These are phyloP conservation scores for Apiotrichum veenhuisii DNA, from an alignment of 1,284 basidiomycete species.

Conservation along the genomic window DNA sequence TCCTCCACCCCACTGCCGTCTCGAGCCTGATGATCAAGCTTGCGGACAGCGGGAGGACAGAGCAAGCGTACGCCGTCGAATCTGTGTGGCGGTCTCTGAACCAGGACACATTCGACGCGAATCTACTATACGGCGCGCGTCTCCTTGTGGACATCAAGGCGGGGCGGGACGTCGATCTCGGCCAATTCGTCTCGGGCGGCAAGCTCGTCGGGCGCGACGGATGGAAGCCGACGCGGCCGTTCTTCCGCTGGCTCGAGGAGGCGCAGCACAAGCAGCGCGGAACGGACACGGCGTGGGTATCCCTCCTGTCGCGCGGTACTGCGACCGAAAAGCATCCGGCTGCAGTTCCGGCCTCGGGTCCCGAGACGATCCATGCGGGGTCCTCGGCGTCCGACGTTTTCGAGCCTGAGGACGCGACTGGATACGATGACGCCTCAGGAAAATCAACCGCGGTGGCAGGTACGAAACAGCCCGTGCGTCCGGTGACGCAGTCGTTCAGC, in stretches of 20 bases:
- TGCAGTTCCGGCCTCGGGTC: not conserved
- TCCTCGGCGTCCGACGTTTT: not conserved
- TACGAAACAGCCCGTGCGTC: constrained; percentile 3
- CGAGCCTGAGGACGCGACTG: not conserved
- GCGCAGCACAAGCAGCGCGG: not conserved
- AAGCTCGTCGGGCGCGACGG: constrained; percentile 1
- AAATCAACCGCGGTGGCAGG: not conserved
- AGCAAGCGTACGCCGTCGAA: constrained; percentile 28
- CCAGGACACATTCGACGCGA: not conserved
- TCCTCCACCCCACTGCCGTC: constrained; percentile 24
- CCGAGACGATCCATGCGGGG: not conserved
- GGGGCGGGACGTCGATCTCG: not conserved
- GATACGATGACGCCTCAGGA: too few species aligned
- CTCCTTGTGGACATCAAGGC: constrained; percentile 27
- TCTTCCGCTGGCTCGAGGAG: constrained; percentile 8
- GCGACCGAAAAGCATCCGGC: not conserved
- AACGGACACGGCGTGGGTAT: not conserved
- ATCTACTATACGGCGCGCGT: constrained; percentile 22
- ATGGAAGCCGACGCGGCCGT: constrained; percentile 10
- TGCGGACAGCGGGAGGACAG: constrained; percentile 13
- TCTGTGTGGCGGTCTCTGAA: not conserved
- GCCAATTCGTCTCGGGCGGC: not conserved
- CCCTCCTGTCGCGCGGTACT: not conserved
- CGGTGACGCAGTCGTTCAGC: constrained; percentile 4
- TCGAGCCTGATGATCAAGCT: constrained; percentile 35